Base-by-base conservation (phyloP, 129 eudicot species). In the Lactuca saligna region DNA sequence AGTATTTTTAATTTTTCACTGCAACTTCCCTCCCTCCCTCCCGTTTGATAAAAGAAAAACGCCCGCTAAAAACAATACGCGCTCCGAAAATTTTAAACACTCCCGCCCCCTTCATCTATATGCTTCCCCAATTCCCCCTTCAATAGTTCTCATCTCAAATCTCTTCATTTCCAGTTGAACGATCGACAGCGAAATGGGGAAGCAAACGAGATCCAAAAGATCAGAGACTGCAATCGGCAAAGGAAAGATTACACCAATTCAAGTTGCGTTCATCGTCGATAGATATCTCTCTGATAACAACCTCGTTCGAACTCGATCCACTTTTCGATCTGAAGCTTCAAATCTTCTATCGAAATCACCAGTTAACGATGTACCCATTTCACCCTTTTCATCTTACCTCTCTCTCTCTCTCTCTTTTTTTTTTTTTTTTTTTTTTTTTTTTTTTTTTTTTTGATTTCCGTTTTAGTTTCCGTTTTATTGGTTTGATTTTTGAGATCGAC, bases 211-310 rank as follows among this genome's bases (percentile, higher is more conserved):
- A 56, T 65, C 84, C 12, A 79, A 54, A 57, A 85, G 71, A 33
- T 2, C 82, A 1, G 88, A 79, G 1, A 55, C 31, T 17, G 17
- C 65, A 17, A 46, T 70, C 0, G 97, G 95, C 8, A 83, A 79
- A 54, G 98, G 98, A 33, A 85, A 86, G 62, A 86, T 89, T 0
- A 93, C 97, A 0, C 88, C 96, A 2, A 73, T 85, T 13, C 98
- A 93, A 63, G 76, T 93, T 3, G 98, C 98, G 0, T 93, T 89
- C 83, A 81, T 93, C 72, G 98, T 93, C 17, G 98, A 93, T 39
- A 81, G 92, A 0, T 93, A 89, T 14, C 95, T 89, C 8, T 77
- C 82, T 4, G 96, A 89, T 69, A 89, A 87, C 75, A 79, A 73
- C 3, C 89, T 62, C 55, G 39, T 79, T 8, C 70, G 35, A 0